These are phyloP conservation scores for Suillus luteus DNA, from an alignment of 768 basidiomycete genomes.

Conservation along the genomic window DNA sequence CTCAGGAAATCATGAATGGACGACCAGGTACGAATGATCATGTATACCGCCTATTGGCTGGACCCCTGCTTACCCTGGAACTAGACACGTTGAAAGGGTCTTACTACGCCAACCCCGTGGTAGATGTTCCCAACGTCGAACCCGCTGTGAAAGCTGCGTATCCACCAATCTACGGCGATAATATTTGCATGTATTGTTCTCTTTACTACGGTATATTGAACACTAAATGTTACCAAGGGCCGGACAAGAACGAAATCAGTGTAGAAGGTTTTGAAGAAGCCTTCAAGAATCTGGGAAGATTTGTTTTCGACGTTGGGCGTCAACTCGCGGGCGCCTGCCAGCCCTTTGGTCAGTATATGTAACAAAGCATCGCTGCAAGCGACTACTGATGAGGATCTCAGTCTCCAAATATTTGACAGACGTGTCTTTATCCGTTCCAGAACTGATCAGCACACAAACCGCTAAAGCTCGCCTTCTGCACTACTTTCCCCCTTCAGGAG, in stretches of 20 bases:
- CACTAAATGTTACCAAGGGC: slow-evolving; percentile 49
- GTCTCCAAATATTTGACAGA: slow-evolving; percentile 69
- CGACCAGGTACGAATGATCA: slow-evolving; percentile 57
- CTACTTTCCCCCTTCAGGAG: slow-evolving; percentile 79
- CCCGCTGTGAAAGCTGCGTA: slow-evolving; percentile 54
- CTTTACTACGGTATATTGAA: slow-evolving; percentile 1
- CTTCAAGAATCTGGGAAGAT: slow-evolving; percentile 85
- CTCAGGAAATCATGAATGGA: slow-evolving; percentile 94
- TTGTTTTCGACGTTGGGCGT: slow-evolving; percentile 82
- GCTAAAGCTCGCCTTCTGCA: slow-evolving; percentile 95
- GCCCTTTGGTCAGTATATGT: slow-evolving; percentile 67
- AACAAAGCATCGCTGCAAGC: neutral
- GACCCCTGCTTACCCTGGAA: slow-evolving; percentile 9
- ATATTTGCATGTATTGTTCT: slow-evolving; percentile 67
- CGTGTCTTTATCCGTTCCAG: slow-evolving; percentile 61
- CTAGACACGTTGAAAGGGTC: slow-evolving; percentile 88
- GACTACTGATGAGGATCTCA: slow-evolving; percentile 28
- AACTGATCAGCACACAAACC: slow-evolving; percentile 73
- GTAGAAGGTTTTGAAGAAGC: slow-evolving; percentile 81
- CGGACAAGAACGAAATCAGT: slow-evolving; percentile 52
- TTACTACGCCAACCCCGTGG: slow-evolving; percentile 83
- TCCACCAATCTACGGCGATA: slow-evolving; percentile 84
- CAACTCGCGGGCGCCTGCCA: slow-evolving; percentile 87
- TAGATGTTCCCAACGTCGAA: slow-evolving; percentile 66
- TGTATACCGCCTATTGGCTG: neutral